Evolutionary conservation across 2,329 filamentous ascomycete species (phyloP).

Genomic region (Exophiala xenobiotica): DNA sequence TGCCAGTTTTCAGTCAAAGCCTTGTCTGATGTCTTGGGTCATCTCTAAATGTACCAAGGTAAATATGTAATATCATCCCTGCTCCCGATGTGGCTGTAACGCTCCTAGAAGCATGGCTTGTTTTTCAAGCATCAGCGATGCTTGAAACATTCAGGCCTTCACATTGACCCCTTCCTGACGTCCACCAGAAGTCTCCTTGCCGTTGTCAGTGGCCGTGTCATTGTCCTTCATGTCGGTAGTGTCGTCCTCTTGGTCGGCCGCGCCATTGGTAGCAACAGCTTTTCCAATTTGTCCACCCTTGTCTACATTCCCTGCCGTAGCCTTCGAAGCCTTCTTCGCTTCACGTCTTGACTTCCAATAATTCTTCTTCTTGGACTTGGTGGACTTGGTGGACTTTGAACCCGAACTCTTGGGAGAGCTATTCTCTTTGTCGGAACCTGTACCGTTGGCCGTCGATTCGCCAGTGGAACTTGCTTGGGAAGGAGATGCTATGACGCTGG

Average conservation of each 20-base stretch:
- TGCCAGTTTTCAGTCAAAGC: not conserved
- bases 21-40: not conserved
- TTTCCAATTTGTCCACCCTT: not conserved
- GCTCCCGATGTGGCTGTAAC: not conserved
- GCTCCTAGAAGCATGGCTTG: not conserved
- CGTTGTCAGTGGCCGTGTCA: not conserved
- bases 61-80: not conserved
- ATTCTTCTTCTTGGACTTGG: not conserved
- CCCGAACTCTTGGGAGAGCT: not conserved
- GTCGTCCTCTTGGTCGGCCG: not conserved
- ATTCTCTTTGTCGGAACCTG: conserved; percentile 1
- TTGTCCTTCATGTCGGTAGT: not conserved
- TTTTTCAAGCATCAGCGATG: not conserved
- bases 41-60: not conserved
- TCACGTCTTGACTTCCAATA: conserved; percentile 2
- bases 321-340: not conserved
- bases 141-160: too few species aligned
- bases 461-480: conserved; percentile 1
- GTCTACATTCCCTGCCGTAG: not conserved
- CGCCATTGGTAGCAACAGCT: not conserved
- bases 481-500: not conserved
- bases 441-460: not conserved
- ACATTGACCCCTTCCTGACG: not conserved
- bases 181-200: too few species aligned
- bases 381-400: not conserved